Evolutionary conservation across 163 green algal genomes (phyloP).

Genomic region (Chlamydomonas reinhardtii): DNA sequence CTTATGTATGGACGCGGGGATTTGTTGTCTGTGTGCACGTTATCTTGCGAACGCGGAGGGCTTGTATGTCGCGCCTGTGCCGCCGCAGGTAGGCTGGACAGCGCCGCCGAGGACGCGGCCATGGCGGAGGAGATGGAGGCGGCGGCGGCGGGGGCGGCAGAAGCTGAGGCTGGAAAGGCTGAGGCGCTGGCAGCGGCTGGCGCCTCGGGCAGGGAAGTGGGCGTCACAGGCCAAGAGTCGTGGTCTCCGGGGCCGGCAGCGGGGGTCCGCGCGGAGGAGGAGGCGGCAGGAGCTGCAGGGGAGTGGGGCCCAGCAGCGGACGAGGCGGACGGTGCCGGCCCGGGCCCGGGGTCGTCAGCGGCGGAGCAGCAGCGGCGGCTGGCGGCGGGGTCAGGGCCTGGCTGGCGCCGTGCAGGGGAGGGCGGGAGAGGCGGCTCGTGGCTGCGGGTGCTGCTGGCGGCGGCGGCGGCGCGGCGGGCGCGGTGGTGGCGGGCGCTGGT

Average conservation of each 20-base stretch:
- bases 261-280: neutral
- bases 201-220: neutral
- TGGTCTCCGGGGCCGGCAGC: no score
- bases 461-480: constrained; percentile 1
- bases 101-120: constrained; percentile 1
- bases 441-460: constrained; percentile 8
- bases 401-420: neutral
- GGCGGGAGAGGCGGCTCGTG: neutral
- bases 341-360: neutral
- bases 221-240: no score
- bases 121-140: neutral
- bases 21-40: no score
- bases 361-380: no score
- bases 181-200: neutral
- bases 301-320: neutral
- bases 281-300: neutral
- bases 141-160: neutral
- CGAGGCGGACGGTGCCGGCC: neutral
- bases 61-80: no score
- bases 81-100: constrained; percentile 3
- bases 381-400: neutral
- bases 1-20: no score
- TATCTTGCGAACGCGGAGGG: no score
- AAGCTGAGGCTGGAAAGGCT: neutral
- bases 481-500: constrained; percentile 10